A percentile compares a stretch with the other conserved stretches of the same genome.
These are phyloP conservation scores for Murraya koenigii DNA, from an alignment of 345 rosid genomes.

Conservation along the genomic window DNA sequence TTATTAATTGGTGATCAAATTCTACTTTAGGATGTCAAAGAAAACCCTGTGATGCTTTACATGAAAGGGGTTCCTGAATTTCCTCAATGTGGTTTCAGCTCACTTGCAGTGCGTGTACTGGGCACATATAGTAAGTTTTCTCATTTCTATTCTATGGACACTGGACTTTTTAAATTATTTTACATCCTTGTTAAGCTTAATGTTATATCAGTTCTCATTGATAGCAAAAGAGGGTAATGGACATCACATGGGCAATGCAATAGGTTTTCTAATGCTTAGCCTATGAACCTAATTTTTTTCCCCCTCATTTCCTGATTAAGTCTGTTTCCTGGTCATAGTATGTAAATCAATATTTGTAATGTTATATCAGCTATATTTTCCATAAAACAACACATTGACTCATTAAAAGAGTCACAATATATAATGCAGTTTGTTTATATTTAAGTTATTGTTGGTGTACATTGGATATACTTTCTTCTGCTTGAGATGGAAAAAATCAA, in stretches of 20 bases:
- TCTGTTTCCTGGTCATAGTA: neutral
- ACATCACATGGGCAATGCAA: conserved; percentile 44
- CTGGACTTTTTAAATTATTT: neutral
- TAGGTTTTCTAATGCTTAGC: conserved; percentile 31
- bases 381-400: neutral
- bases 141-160: neutral
- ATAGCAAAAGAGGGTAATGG: neutral
- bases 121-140: conserved; percentile 67
- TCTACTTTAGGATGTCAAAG: conserved; percentile 74
- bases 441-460: neutral
- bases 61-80: conserved; percentile 93
- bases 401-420: neutral
- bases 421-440: neutral
- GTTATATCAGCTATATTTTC: neutral
- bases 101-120: conserved; percentile 84
- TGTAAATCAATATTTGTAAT: neutral
- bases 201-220: neutral
- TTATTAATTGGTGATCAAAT: conserved; percentile 14
- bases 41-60: conserved; percentile 89
- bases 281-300: neutral
- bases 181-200: neutral
- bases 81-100: conserved; percentile 97
- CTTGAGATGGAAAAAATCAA: neutral
- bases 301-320: neutral
- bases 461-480: neutral